These are phyloP conservation scores for Backusella australiensis DNA, from an alignment of 192 early-diverging fungal species.

Conservation along the genomic window DNA sequence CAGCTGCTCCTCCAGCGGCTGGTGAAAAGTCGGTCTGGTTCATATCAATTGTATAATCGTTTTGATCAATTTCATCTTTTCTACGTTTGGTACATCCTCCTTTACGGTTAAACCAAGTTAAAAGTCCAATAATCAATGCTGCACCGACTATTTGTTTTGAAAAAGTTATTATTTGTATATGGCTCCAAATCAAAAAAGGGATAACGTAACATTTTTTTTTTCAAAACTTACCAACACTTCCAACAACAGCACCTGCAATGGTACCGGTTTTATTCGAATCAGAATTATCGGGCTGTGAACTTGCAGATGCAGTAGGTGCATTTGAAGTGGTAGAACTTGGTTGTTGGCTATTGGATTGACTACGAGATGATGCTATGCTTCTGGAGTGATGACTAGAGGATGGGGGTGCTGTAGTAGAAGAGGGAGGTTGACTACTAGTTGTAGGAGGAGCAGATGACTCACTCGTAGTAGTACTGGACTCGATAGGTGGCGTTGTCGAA, in stretches of 20 bases:
- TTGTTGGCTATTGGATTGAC: neutral
- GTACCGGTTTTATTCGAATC: slow-evolving; percentile 15
- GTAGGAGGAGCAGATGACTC: neutral
- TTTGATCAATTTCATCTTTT: slow-evolving; percentile 5
- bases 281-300: neutral
- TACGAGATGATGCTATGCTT: neutral
- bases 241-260: slow-evolving; percentile 33
- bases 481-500: slow-evolving; percentile 1
- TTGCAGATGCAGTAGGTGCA: neutral
- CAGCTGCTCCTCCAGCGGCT: neutral
- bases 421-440: neutral
- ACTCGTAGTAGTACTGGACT: neutral
- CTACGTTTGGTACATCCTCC: slow-evolving; percentile 21
- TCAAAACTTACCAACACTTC: slow-evolving; percentile 28
- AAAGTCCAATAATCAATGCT: slow-evolving; percentile 27
- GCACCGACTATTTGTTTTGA: slow-evolving; percentile 23
- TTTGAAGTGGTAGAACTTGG: neutral
- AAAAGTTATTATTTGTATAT: neutral
- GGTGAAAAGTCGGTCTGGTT: slow-evolving; percentile 6
- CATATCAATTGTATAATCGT: slow-evolving; percentile 13
- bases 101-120: slow-evolving; percentile 29
- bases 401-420: neutral
- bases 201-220: neutral
- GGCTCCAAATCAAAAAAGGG: neutral
- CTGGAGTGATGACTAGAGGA: neutral